These are phyloP conservation scores for Calocybe gangraenosa DNA, from an alignment of 768 basidiomycete genomes.

Conservation along the genomic window DNA sequence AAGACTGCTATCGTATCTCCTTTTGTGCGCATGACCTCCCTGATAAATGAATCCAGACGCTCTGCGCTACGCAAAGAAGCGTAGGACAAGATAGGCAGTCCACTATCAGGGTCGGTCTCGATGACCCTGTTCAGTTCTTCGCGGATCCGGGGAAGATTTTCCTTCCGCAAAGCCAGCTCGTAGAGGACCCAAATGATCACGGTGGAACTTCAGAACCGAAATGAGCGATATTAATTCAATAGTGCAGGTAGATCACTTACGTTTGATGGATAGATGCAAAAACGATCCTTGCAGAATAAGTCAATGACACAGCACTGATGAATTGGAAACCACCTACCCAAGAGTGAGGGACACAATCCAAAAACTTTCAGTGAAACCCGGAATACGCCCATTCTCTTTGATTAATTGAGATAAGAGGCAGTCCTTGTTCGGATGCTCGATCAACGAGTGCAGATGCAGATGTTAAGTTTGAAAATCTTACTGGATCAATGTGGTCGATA, in stretches of 20 bases:
- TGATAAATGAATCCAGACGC: constrained; percentile 9
- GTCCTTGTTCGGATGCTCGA: constrained; percentile 2
- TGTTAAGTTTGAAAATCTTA: not conserved
- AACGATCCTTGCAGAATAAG: not conserved
- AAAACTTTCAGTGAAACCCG: constrained; percentile 3
- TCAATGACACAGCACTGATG: not conserved
- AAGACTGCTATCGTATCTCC: constrained; percentile 6
- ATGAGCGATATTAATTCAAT: not conserved
- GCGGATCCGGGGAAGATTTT: not conserved
- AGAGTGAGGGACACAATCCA: constrained; percentile 7
- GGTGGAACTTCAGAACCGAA: not conserved
- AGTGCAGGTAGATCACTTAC: not conserved
- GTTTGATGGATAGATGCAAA: constrained; percentile 12
- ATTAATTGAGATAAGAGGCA: constrained; percentile 3
- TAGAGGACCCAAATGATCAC: constrained; percentile 10
- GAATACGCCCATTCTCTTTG: constrained; percentile 5
- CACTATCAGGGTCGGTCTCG: not conserved
- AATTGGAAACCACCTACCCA: not conserved
- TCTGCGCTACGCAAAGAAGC: constrained; percentile 5
- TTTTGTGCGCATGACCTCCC: constrained; percentile 8
- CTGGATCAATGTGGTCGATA: constrained; percentile 9
- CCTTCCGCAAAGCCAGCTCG: constrained; percentile 6
- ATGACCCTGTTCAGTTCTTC: constrained; percentile 2
- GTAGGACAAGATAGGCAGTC: constrained; percentile 6
- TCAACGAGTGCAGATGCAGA: not conserved